phyloP scores from a whole-genome alignment of 768 basidiomycete genomes.

The Lactifluus rugatus region DNA sequence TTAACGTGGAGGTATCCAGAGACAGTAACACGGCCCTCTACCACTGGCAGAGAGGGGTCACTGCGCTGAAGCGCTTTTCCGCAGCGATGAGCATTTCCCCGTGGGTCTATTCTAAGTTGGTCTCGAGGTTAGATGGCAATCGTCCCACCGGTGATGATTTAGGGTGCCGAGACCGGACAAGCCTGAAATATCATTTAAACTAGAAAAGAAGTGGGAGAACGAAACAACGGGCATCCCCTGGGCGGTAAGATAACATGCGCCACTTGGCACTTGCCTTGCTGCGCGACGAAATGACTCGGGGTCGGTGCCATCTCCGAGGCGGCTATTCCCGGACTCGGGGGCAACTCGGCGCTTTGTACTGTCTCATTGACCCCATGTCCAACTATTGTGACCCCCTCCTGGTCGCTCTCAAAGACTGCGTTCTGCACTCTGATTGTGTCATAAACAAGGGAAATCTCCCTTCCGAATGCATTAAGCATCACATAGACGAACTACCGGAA shows the following conservation, averaged over 20 bases:
- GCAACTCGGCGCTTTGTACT: background rate
- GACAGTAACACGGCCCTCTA: slow-evolving; percentile 20
- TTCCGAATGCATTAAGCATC: slow-evolving; percentile 73
- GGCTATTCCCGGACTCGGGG: background rate
- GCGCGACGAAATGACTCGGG: background rate
- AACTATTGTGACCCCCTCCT: slow-evolving; percentile 73
- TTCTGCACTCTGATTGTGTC: slow-evolving; percentile 83
- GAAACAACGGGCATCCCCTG: background rate
- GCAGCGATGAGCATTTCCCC: slow-evolving; percentile 28
- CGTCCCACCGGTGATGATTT: too few species aligned
- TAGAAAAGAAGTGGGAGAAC: background rate
- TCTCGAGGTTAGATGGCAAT: too few species aligned
- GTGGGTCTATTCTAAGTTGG: too few species aligned
- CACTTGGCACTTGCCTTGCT: too few species aligned
- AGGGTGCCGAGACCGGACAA: background rate
- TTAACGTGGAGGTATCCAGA: slow-evolving; percentile 37
- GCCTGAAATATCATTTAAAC: background rate
- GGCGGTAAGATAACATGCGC: background rate
- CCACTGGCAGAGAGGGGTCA: slow-evolving; percentile 14
- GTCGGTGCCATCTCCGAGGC: background rate
- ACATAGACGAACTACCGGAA: slow-evolving; percentile 67
- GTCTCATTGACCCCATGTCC: slow-evolving; percentile 58
- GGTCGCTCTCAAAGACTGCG: slow-evolving; percentile 70
- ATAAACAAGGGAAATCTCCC: slow-evolving; percentile 68
- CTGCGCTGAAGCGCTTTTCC: slow-evolving; percentile 40